Conservation (phyloP, 495 filamentous ascomycete genomes). For the Schizothecium vesticola region DNA sequence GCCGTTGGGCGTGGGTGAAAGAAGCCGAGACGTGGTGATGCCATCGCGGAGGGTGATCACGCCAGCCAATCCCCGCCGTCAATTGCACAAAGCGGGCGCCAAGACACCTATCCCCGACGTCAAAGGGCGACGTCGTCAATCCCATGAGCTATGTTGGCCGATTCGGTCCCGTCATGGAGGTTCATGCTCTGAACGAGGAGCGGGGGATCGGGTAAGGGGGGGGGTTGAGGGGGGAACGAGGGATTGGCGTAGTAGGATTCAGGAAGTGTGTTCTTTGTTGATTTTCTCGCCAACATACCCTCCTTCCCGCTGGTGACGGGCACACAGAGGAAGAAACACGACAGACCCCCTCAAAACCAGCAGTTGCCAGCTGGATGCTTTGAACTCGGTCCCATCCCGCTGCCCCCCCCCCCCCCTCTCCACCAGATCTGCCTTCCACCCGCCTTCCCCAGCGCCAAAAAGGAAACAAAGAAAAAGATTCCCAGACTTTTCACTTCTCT, state of each 20-base stretch:
- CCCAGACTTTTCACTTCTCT: neutral
- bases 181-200: neutral
- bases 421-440: neutral
- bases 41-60: constrained; percentile 5
- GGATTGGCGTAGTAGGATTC: too few relatives aligned
- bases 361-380: neutral
- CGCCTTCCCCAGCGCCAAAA: neutral
- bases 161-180: neutral
- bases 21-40: constrained; percentile 4
- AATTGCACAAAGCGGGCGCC: neutral
- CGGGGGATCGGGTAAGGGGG: neutral
- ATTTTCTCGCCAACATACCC: neutral
- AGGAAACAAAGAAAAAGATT: neutral
- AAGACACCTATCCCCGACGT: constrained; percentile 3
- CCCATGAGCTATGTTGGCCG: neutral
- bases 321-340: neutral
- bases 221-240: too few relatives aligned
- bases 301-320: neutral
- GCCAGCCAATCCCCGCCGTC: neutral
- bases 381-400: neutral
- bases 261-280: neutral
- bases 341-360: too few relatives aligned
- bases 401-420: neutral
- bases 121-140: neutral
- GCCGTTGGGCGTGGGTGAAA: neutral